phyloP scores from a whole-genome alignment of 1,139 yeast genomes.

The Protomyces pachydermus region DNA sequence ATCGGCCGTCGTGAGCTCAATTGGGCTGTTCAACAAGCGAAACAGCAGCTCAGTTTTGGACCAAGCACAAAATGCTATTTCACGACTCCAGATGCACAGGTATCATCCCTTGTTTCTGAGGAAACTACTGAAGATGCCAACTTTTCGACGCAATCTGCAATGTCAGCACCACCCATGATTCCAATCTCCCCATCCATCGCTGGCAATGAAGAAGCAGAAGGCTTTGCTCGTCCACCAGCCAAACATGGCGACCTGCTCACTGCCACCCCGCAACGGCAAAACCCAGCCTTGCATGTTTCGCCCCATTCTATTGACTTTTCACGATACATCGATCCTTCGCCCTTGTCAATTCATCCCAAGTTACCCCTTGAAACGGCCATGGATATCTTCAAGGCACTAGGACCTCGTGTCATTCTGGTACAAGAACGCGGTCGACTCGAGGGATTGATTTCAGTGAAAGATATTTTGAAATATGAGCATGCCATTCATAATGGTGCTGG shows the following conservation, averaged over 20 bases:
- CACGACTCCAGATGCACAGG: conserved; percentile 30
- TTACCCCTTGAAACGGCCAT: conserved; percentile 60
- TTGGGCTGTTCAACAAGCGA: conserved; percentile 34
- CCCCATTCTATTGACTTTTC: conserved; percentile 41
- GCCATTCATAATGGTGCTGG: not conserved
- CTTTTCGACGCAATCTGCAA: not conserved
- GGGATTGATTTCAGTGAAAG: conserved; percentile 66
- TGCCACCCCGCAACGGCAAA: not conserved
- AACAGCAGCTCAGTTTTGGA: conserved; percentile 23
- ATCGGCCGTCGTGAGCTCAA: conserved; percentile 40
- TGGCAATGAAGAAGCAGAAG: not conserved
- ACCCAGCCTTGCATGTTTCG: not conserved
- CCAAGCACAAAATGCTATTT: conserved; percentile 33
- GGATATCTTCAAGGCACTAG: conserved; percentile 69
- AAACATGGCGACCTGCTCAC: not conserved
- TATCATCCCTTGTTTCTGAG: not conserved
- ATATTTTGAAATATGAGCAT: conserved; percentile 49
- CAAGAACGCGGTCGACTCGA: conserved; percentile 51
- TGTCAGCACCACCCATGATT: not conserved
- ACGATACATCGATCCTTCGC: conserved; percentile 53
- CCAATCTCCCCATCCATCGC: conserved; percentile 1
- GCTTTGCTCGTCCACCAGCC: not conserved
- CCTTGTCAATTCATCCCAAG: conserved; percentile 54
- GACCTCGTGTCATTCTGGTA: conserved; percentile 71
- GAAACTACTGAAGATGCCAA: not conserved